phyloP scores from a whole-genome alignment of 2,329 filamentous ascomycete species.

The Neofusicoccum kwambonambiense region DNA sequence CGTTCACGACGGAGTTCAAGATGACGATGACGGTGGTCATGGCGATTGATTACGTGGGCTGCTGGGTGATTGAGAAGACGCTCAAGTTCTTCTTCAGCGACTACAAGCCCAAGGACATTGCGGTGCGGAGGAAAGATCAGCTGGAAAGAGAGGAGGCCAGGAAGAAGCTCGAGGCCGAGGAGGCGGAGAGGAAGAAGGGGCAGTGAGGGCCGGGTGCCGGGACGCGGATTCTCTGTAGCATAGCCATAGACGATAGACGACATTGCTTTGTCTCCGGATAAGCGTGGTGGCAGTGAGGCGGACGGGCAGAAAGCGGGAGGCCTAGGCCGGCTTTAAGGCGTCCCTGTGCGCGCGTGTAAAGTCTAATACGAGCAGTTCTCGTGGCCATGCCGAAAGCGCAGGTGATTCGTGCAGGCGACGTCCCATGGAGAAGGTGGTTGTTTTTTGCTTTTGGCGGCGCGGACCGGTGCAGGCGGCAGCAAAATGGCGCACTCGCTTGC shows the following conservation, averaged over 20 bases:
- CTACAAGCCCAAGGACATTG: conserved; percentile 91
- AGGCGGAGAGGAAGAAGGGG: conserved; percentile 36
- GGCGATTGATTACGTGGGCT: conserved; percentile 82
- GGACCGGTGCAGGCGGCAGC: neutral
- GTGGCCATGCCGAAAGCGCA: no score
- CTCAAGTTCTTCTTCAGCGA: conserved; percentile 88
- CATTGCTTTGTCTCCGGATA: no score
- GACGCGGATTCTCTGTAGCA: neutral
- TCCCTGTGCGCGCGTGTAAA: no score
- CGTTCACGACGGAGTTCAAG: conserved; percentile 88
- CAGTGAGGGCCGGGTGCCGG: neutral
- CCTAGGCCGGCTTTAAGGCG: no score
- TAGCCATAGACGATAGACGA: conserved; percentile 5
- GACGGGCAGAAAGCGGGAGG: no score
- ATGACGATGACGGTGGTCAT: conserved; percentile 78
- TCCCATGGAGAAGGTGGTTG: neutral
- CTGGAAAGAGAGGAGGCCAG: conserved; percentile 70
- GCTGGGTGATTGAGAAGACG: conserved; percentile 81
- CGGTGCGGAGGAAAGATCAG: conserved; percentile 81
- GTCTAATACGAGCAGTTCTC: no score
- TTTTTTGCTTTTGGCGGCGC: neutral
- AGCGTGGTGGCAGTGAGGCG: no score
- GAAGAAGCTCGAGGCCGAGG: conserved; percentile 57
- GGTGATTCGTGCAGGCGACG: neutral
- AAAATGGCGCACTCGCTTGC: neutral